phyloP scores from a whole-genome alignment of 2,329 filamentous ascomycete species.

The Aspergillus novofumigatus region DNA sequence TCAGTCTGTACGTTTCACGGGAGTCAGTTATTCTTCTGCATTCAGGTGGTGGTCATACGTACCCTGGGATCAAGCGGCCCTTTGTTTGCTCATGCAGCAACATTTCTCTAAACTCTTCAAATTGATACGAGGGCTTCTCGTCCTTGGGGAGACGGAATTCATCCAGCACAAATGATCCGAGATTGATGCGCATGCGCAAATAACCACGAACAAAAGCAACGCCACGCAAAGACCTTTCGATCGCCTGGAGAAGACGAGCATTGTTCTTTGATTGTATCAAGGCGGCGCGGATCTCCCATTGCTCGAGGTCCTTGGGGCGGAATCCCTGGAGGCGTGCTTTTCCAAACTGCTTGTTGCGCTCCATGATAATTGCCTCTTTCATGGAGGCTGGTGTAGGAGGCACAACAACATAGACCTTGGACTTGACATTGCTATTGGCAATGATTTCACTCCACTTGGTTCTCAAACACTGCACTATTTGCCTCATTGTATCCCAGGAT shows the following conservation, averaged over 20 bases:
- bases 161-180: constrained; percentile 39
- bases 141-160: constrained; percentile 29
- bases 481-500: constrained; percentile 31
- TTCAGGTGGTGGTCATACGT: constrained; percentile 3
- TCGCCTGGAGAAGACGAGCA: constrained; percentile 23
- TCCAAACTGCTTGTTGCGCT: constrained; percentile 14
- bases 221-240: constrained; percentile 29
- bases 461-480: constrained; percentile 29
- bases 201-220: constrained; percentile 31
- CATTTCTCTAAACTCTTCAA: constrained; percentile 41
- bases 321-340: constrained; percentile 21
- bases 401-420: constrained; percentile 33
- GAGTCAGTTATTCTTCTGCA: background rate
- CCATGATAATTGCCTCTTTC: constrained; percentile 23
- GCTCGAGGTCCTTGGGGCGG: constrained; percentile 12
- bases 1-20: constrained; percentile 20
- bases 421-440: constrained; percentile 24
- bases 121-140: constrained; percentile 23
- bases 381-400: constrained; percentile 19
- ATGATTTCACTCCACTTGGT: constrained; percentile 27
- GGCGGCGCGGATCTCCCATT: constrained; percentile 19
- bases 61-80: constrained; percentile 37
- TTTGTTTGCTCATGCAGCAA: constrained; percentile 32
- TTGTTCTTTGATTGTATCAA: constrained; percentile 28
- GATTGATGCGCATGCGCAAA: constrained; percentile 40